Base-by-base conservation (phyloP, 2,329 filamentous ascomycete genomes). In the Eutypella sp. region DNA sequence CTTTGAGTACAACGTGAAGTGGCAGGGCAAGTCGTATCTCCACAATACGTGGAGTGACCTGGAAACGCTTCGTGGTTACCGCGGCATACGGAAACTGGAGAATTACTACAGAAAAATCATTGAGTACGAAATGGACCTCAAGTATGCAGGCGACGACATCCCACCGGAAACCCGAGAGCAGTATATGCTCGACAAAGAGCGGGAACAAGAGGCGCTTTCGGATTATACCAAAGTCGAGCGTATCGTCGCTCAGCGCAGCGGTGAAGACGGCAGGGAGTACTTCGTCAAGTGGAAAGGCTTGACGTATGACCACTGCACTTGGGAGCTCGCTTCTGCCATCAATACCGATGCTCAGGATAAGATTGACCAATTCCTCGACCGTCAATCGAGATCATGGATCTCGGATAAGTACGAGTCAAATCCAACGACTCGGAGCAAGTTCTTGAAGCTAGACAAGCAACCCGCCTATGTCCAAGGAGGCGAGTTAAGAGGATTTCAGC, bases 231-330 rank as follows among this genome's bases (percentile, higher is more conserved):
- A 93, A 57, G 90, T 96, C 25, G 93, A 99, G 66, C 83, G 93
- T 57, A 85, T 99, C 47, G 96, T 99, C 57, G 87, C 88, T 44
- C 80, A 85, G 47, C 84, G 87, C 51, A 82, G 89, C 47, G 86
- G 85, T 20, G 89, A 93, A 13, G 85, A 87, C 8, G 89, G 83
- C 41, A 81, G 81, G 1, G 89, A 97, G 64, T 99, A 99, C 66
- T 89, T 84, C 53, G 86, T 97, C 67, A 99, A 99, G 71, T 99
- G 93, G 90, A 95, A 93, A 67, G 88, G 89, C 10, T 78, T 97
- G 42, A 88, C 85, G 43, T 99, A 99, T 63, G 91, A 97, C 58
- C 84, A 85, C 51, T 96, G 88, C 67, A 99, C 95, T 2, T 99
- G 95, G 95, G 93, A 99, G 65, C 69, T 74, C 34, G 87, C 84